Evolutionary conservation across 1,284 basidiomycete species (phyloP).

Genomic region (Cerrena zonata): DNA sequence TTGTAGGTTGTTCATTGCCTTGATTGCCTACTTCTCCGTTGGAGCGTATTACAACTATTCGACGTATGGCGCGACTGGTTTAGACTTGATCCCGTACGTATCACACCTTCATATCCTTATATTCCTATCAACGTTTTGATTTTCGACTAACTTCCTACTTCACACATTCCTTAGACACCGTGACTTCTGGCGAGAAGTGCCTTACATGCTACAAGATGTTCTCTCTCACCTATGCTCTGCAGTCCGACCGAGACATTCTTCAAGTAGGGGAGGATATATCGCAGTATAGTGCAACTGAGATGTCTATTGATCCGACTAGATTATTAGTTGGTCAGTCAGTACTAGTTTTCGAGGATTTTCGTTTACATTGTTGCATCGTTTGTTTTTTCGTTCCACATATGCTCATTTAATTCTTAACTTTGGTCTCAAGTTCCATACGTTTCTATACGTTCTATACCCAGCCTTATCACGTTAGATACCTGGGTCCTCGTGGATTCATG

Average conservation of each 20-base stretch:
- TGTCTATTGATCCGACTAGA: too few species aligned
- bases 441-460: background rate
- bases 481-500: background rate
- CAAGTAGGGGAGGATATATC: conserved; percentile 67
- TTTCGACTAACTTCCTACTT: conserved; percentile 34
- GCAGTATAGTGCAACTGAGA: conserved; percentile 66
- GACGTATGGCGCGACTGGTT: conserved; percentile 73
- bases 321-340: too few species aligned
- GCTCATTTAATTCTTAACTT: background rate
- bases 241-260: conserved; percentile 56
- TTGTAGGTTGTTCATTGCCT: conserved; percentile 57
- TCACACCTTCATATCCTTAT: too few species aligned
- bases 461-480: too few species aligned
- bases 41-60: conserved; percentile 82
- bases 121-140: too few species aligned
- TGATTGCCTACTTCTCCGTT: conserved; percentile 63
- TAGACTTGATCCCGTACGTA: conserved; percentile 74
- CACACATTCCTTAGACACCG: conserved; percentile 51
- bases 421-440: too few species aligned
- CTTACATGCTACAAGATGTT: conserved; percentile 75
- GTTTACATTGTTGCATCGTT: background rate
- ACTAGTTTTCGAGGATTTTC: too few species aligned
- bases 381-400: background rate
- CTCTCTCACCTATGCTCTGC: conserved; percentile 68
- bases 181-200: conserved; percentile 83